Evolutionary conservation across 108 stramenopile genomes (phyloP).

Genomic region (Cylindrotheca fusiformis): DNA sequence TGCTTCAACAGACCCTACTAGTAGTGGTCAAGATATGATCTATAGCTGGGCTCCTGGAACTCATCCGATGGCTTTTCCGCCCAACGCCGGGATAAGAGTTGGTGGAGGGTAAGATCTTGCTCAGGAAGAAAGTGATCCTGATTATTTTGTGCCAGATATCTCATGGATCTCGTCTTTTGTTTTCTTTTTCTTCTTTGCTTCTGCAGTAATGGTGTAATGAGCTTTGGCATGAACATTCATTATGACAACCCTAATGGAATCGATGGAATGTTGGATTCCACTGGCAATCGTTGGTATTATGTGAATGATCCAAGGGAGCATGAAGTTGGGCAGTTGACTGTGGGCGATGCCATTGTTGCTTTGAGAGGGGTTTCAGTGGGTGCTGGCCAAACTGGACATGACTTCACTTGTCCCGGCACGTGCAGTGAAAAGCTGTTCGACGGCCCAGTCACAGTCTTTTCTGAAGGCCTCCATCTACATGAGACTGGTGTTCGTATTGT

Average conservation of each 20-base stretch:
- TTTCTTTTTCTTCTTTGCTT: too few species aligned
- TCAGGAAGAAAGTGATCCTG: too few species aligned
- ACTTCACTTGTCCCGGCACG: conserved; percentile 36
- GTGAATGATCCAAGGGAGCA: conserved; percentile 21
- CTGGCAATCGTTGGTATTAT: conserved; percentile 47
- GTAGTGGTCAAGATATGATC: conserved; percentile 12
- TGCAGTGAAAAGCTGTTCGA: conserved; percentile 29
- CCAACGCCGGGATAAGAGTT: conserved; percentile 34
- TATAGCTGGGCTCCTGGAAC: conserved; percentile 54
- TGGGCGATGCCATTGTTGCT: conserved; percentile 42
- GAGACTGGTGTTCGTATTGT: conserved; percentile 31
- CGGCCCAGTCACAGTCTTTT: conserved; percentile 40
- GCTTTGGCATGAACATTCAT: conserved; percentile 34
- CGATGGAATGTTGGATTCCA: conserved; percentile 31
- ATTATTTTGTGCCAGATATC: too few species aligned
- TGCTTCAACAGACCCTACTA: too few species aligned
- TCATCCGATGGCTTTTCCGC: conserved; percentile 25
- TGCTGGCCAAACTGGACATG: conserved; percentile 29
- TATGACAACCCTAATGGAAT: conserved; percentile 42
- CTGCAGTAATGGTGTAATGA: conserved; percentile 13
- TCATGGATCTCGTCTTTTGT: too few species aligned
- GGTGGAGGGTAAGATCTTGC: conserved; percentile 26
- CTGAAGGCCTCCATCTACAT: conserved; percentile 56
- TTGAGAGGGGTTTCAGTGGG: conserved; percentile 25
- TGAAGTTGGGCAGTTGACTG: conserved; percentile 30